Base-by-base conservation (phyloP, 208 protist species). In the Leishmania lainsoni region DNA sequence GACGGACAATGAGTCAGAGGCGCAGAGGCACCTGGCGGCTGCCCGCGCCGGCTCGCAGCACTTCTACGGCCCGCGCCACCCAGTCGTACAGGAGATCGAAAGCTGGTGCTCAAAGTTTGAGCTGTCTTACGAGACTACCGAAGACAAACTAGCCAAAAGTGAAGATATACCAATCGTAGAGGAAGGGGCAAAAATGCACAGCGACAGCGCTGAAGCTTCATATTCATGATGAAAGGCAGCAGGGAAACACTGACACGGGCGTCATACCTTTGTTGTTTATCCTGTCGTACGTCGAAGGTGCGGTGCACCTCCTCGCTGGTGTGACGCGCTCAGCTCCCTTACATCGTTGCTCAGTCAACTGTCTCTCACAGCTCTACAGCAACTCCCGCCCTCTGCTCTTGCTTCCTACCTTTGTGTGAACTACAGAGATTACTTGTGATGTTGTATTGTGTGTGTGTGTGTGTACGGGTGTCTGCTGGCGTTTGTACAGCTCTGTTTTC, bases 81-180 rank as follows among this genome's bases (percentile, higher is more conserved):
- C 95, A 26, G 86, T 95, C n/a, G 91, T 95, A 51, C 79, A 84
- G 65, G 94, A 97, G 74, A 93, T 97, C 48, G 91, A 97, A 75
- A 78, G 84, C 42, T 97, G 93, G 92, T 91, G 90, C 45, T 71
- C 85, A 9, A 85, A 82, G 79, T 97, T 97, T 80, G 89, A 84
- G n/a, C 80, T 97, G 76, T 39, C 68, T 20, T 87, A 84, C 63
- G 72, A 77, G 22, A 71, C 26, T 32, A 58, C 32, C 16, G 78
- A 70, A 59, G 80, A 75, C 16, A 45, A 68, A 3, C 61, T 45
- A 3, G 45, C 26, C 5, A 81, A 81, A 5, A 68, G 68, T 29
- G 73, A 76, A 12, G 79, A 86, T 51, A 29, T 2, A 17, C 39
- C 45, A 12, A 72, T 61, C 3, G 12, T 26, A 3, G 66, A 74